Evolutionary conservation across 1,284 basidiomycete species (phyloP), one percentile per base, ranked within the genome.

Genomic region (Neotropicomus parvogracilis): DNA sequence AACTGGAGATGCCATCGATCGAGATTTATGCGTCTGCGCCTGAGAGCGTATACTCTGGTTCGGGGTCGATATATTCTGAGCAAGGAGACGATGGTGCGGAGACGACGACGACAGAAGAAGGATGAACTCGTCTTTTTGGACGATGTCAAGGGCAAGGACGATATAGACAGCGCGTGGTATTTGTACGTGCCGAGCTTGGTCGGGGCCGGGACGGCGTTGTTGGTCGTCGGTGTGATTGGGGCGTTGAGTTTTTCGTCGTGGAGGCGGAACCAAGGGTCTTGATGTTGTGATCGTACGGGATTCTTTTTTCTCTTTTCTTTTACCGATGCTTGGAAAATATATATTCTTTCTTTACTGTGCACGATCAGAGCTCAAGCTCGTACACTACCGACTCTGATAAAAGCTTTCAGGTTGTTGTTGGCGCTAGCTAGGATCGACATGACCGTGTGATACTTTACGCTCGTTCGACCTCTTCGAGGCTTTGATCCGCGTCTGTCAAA

Each of bases 181-280:
- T 58, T 88, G 46, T 85, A 86, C 54, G 69, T 89, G 34, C 87
- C 87, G 4, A 79, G 83, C 19, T 65, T 89, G 52, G 79, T 89
- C 3, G 87, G 86, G 19, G 87, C 86, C 27, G 87, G 87, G 11
- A 88, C 86, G 16, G 86, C 87, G 37, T 60, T 89, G 52, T 72
- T 89, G 35, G 82, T 88, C 13, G 83, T 89, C 13, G 87, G 86
- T 0, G 80, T 89, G 42, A 78, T 85, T 32, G 81, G 84, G 2
- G 83, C 80, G 4, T 64, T 89, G 55, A 85, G 85, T 51, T 78
- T 89, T 58, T 85, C 85, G 28, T 84, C 83, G 65, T 88, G 86
- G 68, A 77, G 85, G 65, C 79, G 83, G 53, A 81, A 75, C 57
- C 82, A 84, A 57, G 74, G 76, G 9, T 79, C 78, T 55, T 79